Conservation (phyloP, 345 rosid species). For the Odontarrhena argentea region DNA sequence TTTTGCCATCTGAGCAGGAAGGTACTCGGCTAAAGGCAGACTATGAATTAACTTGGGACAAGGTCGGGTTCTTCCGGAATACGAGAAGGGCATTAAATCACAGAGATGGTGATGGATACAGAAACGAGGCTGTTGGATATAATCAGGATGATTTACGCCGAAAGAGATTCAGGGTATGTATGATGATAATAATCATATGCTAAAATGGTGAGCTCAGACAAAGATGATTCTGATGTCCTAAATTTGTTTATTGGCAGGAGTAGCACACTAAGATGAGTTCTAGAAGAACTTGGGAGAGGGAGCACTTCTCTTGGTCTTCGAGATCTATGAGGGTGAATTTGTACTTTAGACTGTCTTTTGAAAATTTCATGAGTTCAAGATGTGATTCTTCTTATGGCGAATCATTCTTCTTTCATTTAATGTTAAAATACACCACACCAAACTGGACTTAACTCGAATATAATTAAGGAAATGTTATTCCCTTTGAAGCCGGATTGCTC, state of each 20-base stretch:
- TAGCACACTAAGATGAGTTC: constrained; percentile 25
- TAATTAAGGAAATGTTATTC: neutral
- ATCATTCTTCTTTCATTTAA: neutral
- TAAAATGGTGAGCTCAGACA: neutral
- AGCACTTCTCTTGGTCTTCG: neutral
- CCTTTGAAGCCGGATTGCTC: too few relatives aligned
- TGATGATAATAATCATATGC: constrained; percentile 5
- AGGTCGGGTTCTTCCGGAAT: constrained; percentile 66
- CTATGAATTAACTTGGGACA: constrained; percentile 83
- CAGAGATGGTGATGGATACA: constrained; percentile 37
- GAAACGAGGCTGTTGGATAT: constrained; percentile 50
- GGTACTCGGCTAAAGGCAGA: constrained; percentile 80
- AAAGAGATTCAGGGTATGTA: constrained; percentile 80
- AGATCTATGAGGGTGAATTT: neutral
- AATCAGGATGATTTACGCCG: constrained; percentile 56
- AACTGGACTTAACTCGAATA: constrained; percentile 4
- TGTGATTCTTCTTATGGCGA: constrained; percentile 6
- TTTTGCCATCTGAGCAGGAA: constrained; percentile 54
- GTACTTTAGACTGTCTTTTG: constrained; percentile 25
- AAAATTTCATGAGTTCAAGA: constrained; percentile 14
- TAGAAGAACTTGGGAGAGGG: constrained; percentile 3
- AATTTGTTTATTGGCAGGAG: constrained; percentile 33
- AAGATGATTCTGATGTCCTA: constrained; percentile 16
- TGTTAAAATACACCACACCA: neutral
- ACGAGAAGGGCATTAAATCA: constrained; percentile 47